Evolutionary conservation across 352 stramenopile species (phyloP).

Genomic region (Globisporangium nodosum): DNA sequence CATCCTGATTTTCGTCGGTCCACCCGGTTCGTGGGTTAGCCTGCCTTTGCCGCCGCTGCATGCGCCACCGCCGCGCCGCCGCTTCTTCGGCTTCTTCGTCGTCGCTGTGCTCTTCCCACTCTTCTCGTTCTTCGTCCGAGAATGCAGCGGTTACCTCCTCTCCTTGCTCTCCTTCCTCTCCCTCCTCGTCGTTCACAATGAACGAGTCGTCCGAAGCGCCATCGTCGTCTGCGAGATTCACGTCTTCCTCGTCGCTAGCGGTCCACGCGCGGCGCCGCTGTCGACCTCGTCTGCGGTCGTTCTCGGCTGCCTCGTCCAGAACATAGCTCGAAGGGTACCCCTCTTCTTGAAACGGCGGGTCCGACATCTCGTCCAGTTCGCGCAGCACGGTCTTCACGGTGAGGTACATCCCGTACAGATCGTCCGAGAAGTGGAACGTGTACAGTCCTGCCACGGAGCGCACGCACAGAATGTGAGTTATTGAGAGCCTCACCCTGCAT

Average conservation of each 20-base stretch:
- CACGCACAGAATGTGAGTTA: too few species aligned
- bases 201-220: slow-evolving; percentile 67
- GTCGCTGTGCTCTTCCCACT: slow-evolving; percentile 25
- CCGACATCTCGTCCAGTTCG: slow-evolving; percentile 36
- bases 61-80: neutral
- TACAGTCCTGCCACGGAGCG: slow-evolving; percentile 39
- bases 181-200: slow-evolving; percentile 50
- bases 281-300: slow-evolving; percentile 10
- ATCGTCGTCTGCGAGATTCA: slow-evolving; percentile 22
- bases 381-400: slow-evolving; percentile 46
- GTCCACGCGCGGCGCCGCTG: slow-evolving; percentile 16
- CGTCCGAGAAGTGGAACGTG: slow-evolving; percentile 60
- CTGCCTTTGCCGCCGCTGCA: neutral
- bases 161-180: slow-evolving; percentile 12
- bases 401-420: slow-evolving; percentile 52
- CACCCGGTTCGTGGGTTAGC: neutral
- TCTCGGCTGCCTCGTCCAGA: slow-evolving; percentile 21
- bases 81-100: slow-evolving; percentile 32
- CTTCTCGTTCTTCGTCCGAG: slow-evolving; percentile 21
- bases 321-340: slow-evolving; percentile 21
- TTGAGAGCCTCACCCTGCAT: neutral
- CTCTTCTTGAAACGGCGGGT: slow-evolving; percentile 24
- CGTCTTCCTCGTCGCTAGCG: slow-evolving; percentile 35
- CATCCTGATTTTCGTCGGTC: slow-evolving; percentile 2
- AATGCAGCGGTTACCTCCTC: slow-evolving; percentile 20